Conservation (phyloP, 495 filamentous ascomycete species). For the Aspergillus egyptiacus region DNA sequence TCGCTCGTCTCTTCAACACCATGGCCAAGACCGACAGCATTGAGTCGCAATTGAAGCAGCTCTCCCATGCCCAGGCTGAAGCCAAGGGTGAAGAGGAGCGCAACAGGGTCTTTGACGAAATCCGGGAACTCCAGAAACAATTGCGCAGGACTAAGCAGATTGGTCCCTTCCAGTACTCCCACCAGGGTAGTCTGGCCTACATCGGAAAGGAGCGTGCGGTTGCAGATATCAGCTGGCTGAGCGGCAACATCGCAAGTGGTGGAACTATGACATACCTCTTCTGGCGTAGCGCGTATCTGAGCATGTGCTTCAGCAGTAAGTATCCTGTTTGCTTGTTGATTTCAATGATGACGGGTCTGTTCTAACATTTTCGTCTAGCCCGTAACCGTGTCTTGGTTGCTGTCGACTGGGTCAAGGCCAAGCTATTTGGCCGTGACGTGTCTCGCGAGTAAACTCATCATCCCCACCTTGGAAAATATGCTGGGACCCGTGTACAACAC, state of each 20-base stretch:
- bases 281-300: slow-evolving; percentile 95
- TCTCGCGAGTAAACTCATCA: slow-evolving; percentile 75
- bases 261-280: slow-evolving; percentile 83
- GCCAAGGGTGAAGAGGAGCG: slow-evolving; percentile 53
- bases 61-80: slow-evolving; percentile 58
- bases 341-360: background rate
- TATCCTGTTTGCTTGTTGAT: slow-evolving; percentile 21
- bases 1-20: slow-evolving; percentile 93
- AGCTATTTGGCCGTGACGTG: slow-evolving; percentile 90
- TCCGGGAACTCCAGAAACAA: slow-evolving; percentile 78
- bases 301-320: slow-evolving; percentile 99
- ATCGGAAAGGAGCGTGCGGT: slow-evolving; percentile 98
- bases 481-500: slow-evolving; percentile 14
- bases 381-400: slow-evolving; percentile 90
- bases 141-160: slow-evolving; percentile 85
- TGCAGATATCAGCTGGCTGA: slow-evolving; percentile 95
- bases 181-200: slow-evolving; percentile 94
- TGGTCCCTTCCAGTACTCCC: slow-evolving; percentile 95
- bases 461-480: background rate
- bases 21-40: slow-evolving; percentile 87
- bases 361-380: slow-evolving; percentile 40
- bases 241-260: slow-evolving; percentile 86
- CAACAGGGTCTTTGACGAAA: slow-evolving; percentile 57
- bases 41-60: slow-evolving; percentile 60
- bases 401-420: slow-evolving; percentile 93